Evolutionary conservation across 352 stramenopile species (phyloP).

Genomic region (Globisporangium cylindrosporum): DNA sequence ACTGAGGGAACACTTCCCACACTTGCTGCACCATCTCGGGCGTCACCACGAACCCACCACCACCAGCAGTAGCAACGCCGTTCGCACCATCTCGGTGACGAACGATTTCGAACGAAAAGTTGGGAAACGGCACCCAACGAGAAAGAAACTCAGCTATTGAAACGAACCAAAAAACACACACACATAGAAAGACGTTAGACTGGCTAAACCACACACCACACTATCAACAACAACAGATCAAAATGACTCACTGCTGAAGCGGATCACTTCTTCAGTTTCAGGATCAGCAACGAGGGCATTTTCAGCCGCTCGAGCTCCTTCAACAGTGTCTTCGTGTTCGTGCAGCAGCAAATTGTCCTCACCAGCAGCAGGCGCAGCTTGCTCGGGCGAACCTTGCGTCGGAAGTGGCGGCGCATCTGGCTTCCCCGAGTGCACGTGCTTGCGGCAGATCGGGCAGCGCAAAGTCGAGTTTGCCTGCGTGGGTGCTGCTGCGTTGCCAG

Average conservation of each 20-base stretch:
- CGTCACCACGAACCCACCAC: conserved; percentile 46
- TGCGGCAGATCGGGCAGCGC: conserved; percentile 62
- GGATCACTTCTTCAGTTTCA: conserved; percentile 55
- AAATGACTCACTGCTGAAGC: conserved; percentile 70
- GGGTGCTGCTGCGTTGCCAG: conserved; percentile 7
- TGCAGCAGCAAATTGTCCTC: conserved; percentile 8
- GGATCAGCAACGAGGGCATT: neutral
- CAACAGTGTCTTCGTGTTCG: neutral
- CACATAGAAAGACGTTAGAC: neutral
- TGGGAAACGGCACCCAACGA: conserved; percentile 65
- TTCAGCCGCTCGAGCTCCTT: neutral
- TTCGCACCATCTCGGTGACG: conserved; percentile 32
- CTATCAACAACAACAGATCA: conserved; percentile 5
- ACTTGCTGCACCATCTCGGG: conserved; percentile 74
- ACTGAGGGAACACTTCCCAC: conserved; percentile 75
- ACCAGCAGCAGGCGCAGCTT: neutral
- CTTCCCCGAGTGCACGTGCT: conserved; percentile 52
- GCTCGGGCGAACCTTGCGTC: neutral
- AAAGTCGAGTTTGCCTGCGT: conserved; percentile 27
- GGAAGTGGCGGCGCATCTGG: conserved; percentile 13
- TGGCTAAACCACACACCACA: neutral
- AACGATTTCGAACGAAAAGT: conserved; percentile 77
- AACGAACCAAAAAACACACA: conserved; percentile 9
- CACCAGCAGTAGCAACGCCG: conserved; percentile 12
- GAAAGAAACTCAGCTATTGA: conserved; percentile 61